These are phyloP conservation scores for Colletotrichum lini DNA, from an alignment of 2,329 filamentous ascomycete genomes.

Conservation along the genomic window DNA sequence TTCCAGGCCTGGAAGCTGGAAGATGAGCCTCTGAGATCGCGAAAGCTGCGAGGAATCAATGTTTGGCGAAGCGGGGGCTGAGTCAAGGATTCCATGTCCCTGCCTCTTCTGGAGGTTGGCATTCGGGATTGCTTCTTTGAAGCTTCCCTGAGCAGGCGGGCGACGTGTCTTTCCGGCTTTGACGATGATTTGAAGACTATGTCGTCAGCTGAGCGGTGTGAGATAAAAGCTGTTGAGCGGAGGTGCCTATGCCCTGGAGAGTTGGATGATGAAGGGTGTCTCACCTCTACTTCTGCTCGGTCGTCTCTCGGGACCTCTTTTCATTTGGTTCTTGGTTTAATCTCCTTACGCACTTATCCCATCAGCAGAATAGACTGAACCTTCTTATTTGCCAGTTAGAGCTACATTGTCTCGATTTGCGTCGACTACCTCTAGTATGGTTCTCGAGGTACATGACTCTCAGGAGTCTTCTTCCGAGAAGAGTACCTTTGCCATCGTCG, in stretches of 20 bases:
- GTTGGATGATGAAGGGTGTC: not conserved
- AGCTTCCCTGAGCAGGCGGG: not conserved
- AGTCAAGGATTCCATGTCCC: not conserved
- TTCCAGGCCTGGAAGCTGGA: not conserved
- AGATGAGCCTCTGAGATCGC: not conserved
- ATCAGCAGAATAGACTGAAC: not conserved
- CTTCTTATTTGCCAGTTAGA: no score
- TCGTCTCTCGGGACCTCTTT: not conserved
- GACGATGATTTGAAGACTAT: not conserved
- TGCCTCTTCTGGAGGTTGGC: not conserved
- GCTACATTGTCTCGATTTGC: not conserved
- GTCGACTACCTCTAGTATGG: not conserved
- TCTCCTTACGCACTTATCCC: not conserved
- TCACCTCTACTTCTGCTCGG: not conserved
- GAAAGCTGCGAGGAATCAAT: not conserved
- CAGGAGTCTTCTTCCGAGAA: not conserved
- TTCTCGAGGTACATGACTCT: not conserved
- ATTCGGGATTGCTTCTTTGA: not conserved
- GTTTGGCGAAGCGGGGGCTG: not conserved
- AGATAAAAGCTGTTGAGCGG: constrained; percentile 13
- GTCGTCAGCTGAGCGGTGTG: constrained; percentile 10
- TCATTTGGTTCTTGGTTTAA: no score
- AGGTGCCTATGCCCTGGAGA: not conserved
- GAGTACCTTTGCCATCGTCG: not conserved
- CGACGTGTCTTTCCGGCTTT: constrained; percentile 1